A percentile compares a stretch with the other conserved stretches of the same genome.
These are phyloP conservation scores for Chrysanthemum makinoi DNA, from an alignment of 129 eudicot species.

Conservation along the genomic window DNA sequence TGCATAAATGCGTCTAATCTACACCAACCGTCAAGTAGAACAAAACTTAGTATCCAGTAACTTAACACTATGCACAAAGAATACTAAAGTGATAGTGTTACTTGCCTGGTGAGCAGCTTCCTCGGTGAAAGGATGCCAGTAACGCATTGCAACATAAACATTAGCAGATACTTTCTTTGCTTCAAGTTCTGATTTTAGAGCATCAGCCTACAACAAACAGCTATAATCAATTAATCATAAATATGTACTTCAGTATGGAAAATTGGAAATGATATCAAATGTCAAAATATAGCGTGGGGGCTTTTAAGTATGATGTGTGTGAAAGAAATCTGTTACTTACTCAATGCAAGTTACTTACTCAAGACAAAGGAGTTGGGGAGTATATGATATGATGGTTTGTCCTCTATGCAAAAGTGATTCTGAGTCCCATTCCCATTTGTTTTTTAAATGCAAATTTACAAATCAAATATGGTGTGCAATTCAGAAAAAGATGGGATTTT, in stretches of 20 bases:
- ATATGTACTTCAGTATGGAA: background rate
- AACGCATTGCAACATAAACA: constrained; percentile 89
- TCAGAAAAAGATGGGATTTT: too few species aligned
- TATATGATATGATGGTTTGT: too few species aligned
- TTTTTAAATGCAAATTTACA: too few species aligned
- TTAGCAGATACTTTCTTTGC: constrained; percentile 58
- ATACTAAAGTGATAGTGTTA: background rate
- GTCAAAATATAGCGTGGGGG: background rate
- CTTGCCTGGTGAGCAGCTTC: constrained; percentile 83
- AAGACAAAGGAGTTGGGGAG: too few species aligned
- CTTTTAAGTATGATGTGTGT: background rate
- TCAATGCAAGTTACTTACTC: too few species aligned
- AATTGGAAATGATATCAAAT: background rate
- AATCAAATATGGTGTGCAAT: too few species aligned
- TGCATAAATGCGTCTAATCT: too few species aligned
- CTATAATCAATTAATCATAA: background rate
- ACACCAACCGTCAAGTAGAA: background rate
- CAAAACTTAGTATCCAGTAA: background rate
- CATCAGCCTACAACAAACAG: constrained; percentile 52
- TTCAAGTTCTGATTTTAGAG: constrained; percentile 55
- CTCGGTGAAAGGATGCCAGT: constrained; percentile 89
- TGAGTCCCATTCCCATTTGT: too few species aligned
- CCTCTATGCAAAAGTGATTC: too few species aligned
- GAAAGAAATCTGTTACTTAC: too few species aligned
- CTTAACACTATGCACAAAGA: background rate